A percentile compares a stretch with the other conserved stretches of the same genome.
Evolutionary conservation across 129 eudicot species (phyloP).

Genomic region (Heracleum sosnowskyi): DNA sequence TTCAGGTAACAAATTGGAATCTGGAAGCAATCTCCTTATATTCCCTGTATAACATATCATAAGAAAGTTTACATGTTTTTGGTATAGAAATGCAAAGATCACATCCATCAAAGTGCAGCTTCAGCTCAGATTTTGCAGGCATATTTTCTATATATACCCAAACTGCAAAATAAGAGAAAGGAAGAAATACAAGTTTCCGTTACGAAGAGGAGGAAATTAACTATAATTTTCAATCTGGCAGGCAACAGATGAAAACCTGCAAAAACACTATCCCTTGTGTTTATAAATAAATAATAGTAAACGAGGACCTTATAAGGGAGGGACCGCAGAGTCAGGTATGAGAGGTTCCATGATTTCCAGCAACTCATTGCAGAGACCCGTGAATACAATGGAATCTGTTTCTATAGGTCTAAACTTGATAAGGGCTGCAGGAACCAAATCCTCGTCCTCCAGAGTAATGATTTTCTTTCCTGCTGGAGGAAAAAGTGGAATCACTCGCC

Average conservation of each 20-base stretch:
- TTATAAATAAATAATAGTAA: not conserved
- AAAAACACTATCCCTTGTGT: not conserved
- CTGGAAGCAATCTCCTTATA: not conserved
- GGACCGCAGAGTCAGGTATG: conserved; percentile 39
- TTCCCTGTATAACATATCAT: not conserved
- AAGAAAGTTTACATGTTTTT: not conserved
- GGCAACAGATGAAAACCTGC: not conserved
- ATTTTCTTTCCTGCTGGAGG: conserved; percentile 43
- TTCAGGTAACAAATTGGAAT: not conserved
- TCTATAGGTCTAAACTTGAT: conserved; percentile 74
- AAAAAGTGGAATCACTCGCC: conserved; percentile 71
- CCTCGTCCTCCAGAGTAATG: conserved; percentile 74
- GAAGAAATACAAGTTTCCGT: not conserved
- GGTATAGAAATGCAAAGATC: not conserved
- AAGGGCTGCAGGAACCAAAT: conserved; percentile 77
- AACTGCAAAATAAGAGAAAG: not conserved
- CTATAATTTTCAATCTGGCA: not conserved
- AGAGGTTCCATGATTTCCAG: conserved; percentile 77
- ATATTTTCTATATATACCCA: not conserved
- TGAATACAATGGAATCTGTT: conserved; percentile 70
- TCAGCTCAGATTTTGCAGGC: not conserved
- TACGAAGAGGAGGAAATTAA: not conserved
- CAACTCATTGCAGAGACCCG: conserved; percentile 79
- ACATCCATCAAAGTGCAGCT: not conserved
- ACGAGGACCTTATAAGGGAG: not conserved